Base-by-base conservation (phyloP, 768 basidiomycete species). In the Podaxis pistillaris region DNA sequence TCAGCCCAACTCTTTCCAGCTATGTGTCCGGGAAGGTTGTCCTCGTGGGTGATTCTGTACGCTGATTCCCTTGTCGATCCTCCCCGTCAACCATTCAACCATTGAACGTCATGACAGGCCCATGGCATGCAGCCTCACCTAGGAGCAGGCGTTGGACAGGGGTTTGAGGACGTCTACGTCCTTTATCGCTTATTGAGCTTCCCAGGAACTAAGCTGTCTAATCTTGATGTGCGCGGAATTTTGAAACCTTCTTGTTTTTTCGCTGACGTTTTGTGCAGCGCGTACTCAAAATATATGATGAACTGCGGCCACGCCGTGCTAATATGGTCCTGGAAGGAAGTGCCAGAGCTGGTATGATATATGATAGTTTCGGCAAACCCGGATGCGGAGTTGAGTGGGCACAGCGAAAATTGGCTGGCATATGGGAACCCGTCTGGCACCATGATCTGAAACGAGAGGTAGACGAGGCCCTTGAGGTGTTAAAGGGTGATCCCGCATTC, bases 121-220 rank as follows among this genome's bases (percentile, higher is more conserved):
- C 86, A 87, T 66, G 83, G 74, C 0, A 86, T 86, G 85, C 66
- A 79, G 37, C 85, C 86, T 0, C 84, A 86, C 69, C 72, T 86
- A 9, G 85, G 84, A 2, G 78, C 84, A 0, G 86, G 86, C 1
- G 83, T 82, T 7, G 82, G 85, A 7, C 86, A 87, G 71, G 86
- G 83, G 1, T 76, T 86, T 30, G 86, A 87, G 66, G 86, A 86
- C 63, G 80, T 78, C 0, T 78, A 79, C 50, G 68, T 81, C 4
- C 70, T 87, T 3, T 78, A 76, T 41, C 72, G 76, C 11, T 71
- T 87, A 13, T 78, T 87, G 15, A 67, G 69, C 5, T 79, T 81
- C 63, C 75, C 81, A 2, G 67, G 74, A 59, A 79, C 80, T 1
- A 76, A 70, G 17, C 47, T 66, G 15, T 66, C 67, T 7, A 82